Conservation (phyloP, 495 filamentous ascomycete species). For the Neurospora sublineolata region DNA sequence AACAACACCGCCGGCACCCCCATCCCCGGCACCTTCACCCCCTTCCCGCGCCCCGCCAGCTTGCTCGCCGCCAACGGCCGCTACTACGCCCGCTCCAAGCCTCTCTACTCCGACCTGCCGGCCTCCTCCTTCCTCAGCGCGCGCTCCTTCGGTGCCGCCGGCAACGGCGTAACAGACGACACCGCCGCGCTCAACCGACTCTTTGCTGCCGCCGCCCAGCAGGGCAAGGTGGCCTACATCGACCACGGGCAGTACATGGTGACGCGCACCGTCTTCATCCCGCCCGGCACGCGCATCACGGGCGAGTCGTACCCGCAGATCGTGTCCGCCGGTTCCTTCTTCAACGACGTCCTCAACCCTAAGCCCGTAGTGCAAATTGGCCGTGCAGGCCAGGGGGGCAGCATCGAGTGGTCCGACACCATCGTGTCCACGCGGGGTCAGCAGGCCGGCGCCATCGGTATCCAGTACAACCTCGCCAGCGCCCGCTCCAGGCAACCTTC, state of each 20-base stretch:
- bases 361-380: slow-evolving; percentile 63
- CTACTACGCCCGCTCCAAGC: slow-evolving; percentile 57
- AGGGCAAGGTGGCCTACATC: slow-evolving; percentile 64
- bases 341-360: slow-evolving; percentile 54
- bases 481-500: slow-evolving; percentile 7
- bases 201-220: slow-evolving; percentile 43
- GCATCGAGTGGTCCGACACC: slow-evolving; percentile 69
- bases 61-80: slow-evolving; percentile 19
- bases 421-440: slow-evolving; percentile 43
- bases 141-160: slow-evolving; percentile 59
- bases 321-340: slow-evolving; percentile 54
- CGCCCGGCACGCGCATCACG: slow-evolving; percentile 56
- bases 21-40: slow-evolving; percentile 23
- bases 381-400: slow-evolving; percentile 54
- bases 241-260: slow-evolving; percentile 77
- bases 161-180: slow-evolving; percentile 57
- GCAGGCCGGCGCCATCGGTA: slow-evolving; percentile 19
- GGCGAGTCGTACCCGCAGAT: slow-evolving; percentile 84
- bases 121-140: slow-evolving; percentile 53
- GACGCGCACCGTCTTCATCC: slow-evolving; percentile 65
- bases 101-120: slow-evolving; percentile 50
- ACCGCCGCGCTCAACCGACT: slow-evolving; percentile 54
- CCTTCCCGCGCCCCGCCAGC: slow-evolving; percentile 24
- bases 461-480: slow-evolving; percentile 23
- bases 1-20: slow-evolving; percentile 22